Conservation (phyloP, 352 stramenopile species). For the Phytophthora palmivora region DNA sequence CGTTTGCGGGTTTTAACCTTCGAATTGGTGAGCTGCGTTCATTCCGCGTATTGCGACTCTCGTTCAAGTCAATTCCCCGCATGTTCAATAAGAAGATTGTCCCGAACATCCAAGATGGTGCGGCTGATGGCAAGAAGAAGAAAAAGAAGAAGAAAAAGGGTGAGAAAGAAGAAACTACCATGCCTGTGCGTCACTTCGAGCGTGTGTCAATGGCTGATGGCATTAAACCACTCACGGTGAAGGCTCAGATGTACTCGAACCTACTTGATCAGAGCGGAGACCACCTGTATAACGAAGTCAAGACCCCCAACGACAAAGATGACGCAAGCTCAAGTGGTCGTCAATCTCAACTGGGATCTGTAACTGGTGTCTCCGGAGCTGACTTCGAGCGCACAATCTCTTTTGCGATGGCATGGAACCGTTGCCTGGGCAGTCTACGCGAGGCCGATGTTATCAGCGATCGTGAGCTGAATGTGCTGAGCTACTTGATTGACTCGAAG, state of each 20-base stretch:
- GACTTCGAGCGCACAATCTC: constrained; percentile 88
- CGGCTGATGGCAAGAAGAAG: constrained; percentile 65
- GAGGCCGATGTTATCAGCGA: constrained; percentile 88
- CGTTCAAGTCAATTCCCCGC: constrained; percentile 87
- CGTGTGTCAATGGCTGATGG: constrained; percentile 85
- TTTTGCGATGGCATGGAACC: constrained; percentile 91
- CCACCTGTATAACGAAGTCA: constrained; percentile 69
- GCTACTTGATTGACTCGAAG: constrained; percentile 88
- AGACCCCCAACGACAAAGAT: constrained; percentile 69
- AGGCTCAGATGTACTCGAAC: constrained; percentile 85
- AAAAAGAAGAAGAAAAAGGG: constrained; percentile 78
- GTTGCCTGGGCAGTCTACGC: constrained; percentile 74
- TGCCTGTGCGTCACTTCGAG: constrained; percentile 83
- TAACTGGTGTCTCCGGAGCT: constrained; percentile 79
- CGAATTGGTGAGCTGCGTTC: constrained; percentile 86
- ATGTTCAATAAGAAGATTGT: constrained; percentile 92
- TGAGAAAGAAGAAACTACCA: constrained; percentile 64
- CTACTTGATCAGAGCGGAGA: constrained; percentile 65
- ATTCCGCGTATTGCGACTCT: constrained; percentile 82
- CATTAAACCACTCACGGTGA: constrained; percentile 82
- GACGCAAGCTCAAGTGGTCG: constrained; percentile 61
- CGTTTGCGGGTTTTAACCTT: constrained; percentile 86
- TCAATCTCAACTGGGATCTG: constrained; percentile 68
- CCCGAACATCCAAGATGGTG: constrained; percentile 78
- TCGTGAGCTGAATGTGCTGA: constrained; percentile 86